Evolutionary conservation across 1,139 yeast genomes (phyloP), one percentile per base, ranked within the genome.

Genomic region (Komagataea norvegica): DNA sequence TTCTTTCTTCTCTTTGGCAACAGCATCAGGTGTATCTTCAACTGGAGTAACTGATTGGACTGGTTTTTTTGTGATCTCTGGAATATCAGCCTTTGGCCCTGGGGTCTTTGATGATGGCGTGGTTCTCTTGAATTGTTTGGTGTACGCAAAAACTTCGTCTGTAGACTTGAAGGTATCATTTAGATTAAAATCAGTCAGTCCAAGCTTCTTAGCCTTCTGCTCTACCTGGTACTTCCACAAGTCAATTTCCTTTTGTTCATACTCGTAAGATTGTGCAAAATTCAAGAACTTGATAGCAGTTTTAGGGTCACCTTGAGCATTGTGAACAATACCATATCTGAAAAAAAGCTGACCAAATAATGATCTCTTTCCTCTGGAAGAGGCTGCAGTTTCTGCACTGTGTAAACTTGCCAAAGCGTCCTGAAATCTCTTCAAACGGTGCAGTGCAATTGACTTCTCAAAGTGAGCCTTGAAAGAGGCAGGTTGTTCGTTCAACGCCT

Each of bases 311-410:
- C 74, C 76, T 43, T 70, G 64, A 31, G 66, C 62, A 51, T 67
- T 76, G 43, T 62, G 63, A 17, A 72, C 61, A 41, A 78, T 59
- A 8, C 77, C 85, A 38, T 79, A 62, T 29, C 85, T 67, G 53
- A 78, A 76, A 49, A 80, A 73, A 19, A 81, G 76, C 22, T 68
- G 62, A 0, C 77, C 83, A 28, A 80, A 65, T n/a, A 70, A 71
- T 4, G 64, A 62, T 42, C 79, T 62, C 38, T 67, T 72, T 0
- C 79, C 80, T 32, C 74, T 60, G 6, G 58, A 60, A 27, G 62
- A 59, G 0, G 93, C 88, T 21, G 74, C 52, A 1, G 61, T 56
- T 27, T 77, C 66, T 0, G 93, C 91, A 19, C 60, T 56, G 8
- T 73, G 67, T 16, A 85, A 66, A 44, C 74, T 78, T 3, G 62